These are phyloP conservation scores for Onygenales sp. DNA, from an alignment of 2,329 filamentous ascomycete species.

Conservation along the genomic window DNA sequence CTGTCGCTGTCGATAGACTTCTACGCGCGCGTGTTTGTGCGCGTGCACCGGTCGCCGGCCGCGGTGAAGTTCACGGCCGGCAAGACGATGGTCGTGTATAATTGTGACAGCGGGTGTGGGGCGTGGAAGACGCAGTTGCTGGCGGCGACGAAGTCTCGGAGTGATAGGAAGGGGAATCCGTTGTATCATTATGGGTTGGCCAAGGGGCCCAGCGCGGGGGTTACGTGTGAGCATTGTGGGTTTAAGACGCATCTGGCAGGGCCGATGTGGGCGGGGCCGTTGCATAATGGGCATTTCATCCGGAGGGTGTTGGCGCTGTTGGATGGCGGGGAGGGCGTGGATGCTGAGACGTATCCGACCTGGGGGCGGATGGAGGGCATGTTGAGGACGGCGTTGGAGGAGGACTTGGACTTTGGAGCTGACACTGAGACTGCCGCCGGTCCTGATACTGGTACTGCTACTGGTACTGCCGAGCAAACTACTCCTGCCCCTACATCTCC, in stretches of 20 bases:
- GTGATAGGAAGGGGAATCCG: constrained; percentile 60
- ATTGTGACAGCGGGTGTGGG: constrained; percentile 84
- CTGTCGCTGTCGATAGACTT: constrained; percentile 94
- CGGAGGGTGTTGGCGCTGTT: constrained; percentile 66
- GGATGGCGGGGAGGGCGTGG: constrained; percentile 54
- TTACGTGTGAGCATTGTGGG: constrained; percentile 72
- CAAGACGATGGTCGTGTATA: constrained; percentile 89
- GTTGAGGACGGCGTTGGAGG: constrained; percentile 79
- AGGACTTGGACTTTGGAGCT: constrained; percentile 38
- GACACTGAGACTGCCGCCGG: constrained; percentile 7
- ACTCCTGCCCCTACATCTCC: constrained; percentile 11
- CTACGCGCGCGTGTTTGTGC: constrained; percentile 82
- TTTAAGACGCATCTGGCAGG: constrained; percentile 79
- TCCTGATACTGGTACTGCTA: background rate
- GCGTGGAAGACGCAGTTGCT: constrained; percentile 78
- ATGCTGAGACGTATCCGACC: constrained; percentile 67
- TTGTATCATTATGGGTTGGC: constrained; percentile 74
- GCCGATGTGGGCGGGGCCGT: constrained; percentile 86
- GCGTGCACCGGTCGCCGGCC: constrained; percentile 66
- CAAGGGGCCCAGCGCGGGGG: constrained; percentile 57
- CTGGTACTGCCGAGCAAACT: background rate
- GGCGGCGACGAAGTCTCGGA: constrained; percentile 55
- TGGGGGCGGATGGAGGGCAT: constrained; percentile 77
- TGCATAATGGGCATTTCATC: constrained; percentile 80
- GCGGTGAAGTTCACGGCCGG: constrained; percentile 84